Conservation (phyloP, 495 filamentous ascomycete species). For the Massariosphaeria phaeospora region DNA sequence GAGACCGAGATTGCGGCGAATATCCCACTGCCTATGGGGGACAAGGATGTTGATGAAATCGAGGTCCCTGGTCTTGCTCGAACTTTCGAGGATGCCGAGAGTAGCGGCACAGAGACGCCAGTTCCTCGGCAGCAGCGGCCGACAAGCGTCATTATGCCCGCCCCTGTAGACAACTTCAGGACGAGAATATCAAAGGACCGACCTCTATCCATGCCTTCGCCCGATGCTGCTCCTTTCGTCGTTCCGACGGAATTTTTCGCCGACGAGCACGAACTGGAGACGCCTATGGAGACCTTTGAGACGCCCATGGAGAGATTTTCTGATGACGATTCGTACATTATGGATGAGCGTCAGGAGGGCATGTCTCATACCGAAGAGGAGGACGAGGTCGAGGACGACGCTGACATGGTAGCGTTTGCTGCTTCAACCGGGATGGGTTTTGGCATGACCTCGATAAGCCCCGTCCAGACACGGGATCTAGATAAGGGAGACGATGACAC, state of each 20-base stretch:
- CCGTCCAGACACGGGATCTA: not conserved
- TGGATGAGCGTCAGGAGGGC: constrained; percentile 15
- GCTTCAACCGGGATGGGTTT: constrained; percentile 28
- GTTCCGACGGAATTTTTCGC: constrained; percentile 2
- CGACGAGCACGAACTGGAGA: not conserved
- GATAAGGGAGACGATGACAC: constrained; percentile 15
- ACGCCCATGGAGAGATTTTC: constrained; percentile 25
- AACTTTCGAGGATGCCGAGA: constrained; percentile 56
- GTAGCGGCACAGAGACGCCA: constrained; percentile 39
- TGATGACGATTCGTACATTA: constrained; percentile 23
- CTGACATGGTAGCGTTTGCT: constrained; percentile 27
- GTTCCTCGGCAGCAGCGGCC: constrained; percentile 24
- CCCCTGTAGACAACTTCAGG: constrained; percentile 14
- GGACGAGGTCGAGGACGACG: constrained; percentile 11
- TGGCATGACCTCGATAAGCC: constrained; percentile 14
- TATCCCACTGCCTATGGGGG: constrained; percentile 61
- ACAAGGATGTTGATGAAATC: constrained; percentile 69
- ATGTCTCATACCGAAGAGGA: constrained; percentile 1
- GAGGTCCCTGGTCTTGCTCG: constrained; percentile 59
- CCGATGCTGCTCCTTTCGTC: constrained; percentile 2
- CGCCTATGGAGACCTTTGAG: too few relatives aligned
- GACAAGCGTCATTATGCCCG: constrained; percentile 27
- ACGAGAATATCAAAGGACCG: constrained; percentile 8
- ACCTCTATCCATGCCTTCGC: constrained; percentile 28
- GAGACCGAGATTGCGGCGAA: constrained; percentile 43